Evolutionary conservation across 2,329 filamentous ascomycete species (phyloP), one percentile per base, ranked within the genome.

Genomic region (Tolypocladium paradoxum): DNA sequence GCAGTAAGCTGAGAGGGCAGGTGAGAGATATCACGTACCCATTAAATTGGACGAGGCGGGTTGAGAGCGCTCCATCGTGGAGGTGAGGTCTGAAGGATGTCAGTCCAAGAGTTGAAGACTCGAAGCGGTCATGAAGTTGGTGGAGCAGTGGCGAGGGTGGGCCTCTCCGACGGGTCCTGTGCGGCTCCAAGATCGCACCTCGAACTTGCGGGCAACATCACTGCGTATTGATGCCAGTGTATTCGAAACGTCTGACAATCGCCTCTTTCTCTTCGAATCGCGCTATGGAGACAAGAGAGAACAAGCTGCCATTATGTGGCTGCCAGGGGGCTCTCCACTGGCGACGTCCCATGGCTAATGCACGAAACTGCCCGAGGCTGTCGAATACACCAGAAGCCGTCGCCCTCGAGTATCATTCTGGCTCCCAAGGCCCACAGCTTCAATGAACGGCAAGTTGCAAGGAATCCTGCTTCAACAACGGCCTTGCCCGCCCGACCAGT

Each of bases 21-120:
- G 3, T 18, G 6, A 38, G 35, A 31, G 11, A 8, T 2, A 7
- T 7, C 14, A 47, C 56, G 56, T 59, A 70, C 68, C 68, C 61
- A 70, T 63, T 33, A 70, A 50, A 50, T 69, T 70, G 43, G 66
- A 63, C 48, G 64, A 60, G 24, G 64, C 55, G 20, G 58, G 55
- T 43, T 68, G 65, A 49, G 64, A 55, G 50, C 64, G 62, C 7
- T 69, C 67, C 67, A 69, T 69, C 3, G 9, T 7, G 35, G 34
- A 22, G 18, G 9, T 3, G 18, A 12, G 11, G 18, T 6, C 24
- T 20, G 48, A 16, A n/a, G 7, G 48, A 14, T 27, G 48, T 7
- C 6, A 20, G 20, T 31, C 7, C 2, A 3, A 12, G 22, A 20
- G 33, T 24, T 38, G 18, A 24, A 29, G 20, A 11, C 11, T 4